A percentile compares a stretch with the other conserved stretches of the same genome.
Conservation (phyloP, 192 early-diverging fungal genomes). For the Blastocladiella britannica region DNA sequence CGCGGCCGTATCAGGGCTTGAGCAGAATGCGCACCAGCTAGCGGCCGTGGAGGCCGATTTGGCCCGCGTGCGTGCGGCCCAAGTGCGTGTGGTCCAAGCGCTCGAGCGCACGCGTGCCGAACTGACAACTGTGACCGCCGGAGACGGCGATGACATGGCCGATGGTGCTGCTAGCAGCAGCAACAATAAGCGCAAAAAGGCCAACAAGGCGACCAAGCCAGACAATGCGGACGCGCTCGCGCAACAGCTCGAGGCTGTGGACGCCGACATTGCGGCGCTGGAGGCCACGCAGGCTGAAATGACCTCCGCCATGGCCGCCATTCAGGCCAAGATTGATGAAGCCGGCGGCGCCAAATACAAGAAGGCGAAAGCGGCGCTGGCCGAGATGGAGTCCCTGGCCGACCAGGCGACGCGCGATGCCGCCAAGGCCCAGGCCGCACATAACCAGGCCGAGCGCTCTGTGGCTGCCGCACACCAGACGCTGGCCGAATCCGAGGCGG, state of each 20-base stretch:
- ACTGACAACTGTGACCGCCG: too few species aligned
- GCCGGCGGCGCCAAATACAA: neutral
- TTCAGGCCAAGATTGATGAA: neutral
- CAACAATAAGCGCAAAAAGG: too few species aligned
- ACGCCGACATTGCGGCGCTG: slow-evolving; percentile 21
- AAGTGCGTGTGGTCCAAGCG: too few species aligned
- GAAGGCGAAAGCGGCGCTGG: neutral
- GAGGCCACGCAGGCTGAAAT: slow-evolving; percentile 43
- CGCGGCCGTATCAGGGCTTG: too few species aligned
- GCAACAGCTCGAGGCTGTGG: neutral
- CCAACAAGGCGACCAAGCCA: too few species aligned
- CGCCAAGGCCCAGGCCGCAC: neutral
- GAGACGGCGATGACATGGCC: too few species aligned
- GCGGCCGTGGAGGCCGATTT: too few species aligned
- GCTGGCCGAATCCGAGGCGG: neutral
- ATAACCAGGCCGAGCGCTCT: neutral
- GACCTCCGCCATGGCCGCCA: slow-evolving; percentile 37
- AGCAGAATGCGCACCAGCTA: too few species aligned
- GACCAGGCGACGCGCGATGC: neutral
- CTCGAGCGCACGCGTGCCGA: too few species aligned
- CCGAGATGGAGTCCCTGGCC: neutral
- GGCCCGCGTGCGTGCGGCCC: too few species aligned
- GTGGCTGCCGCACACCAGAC: neutral
- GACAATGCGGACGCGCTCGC: too few species aligned
- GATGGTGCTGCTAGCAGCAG: too few species aligned